Evolutionary conservation across 495 filamentous ascomycete species (phyloP), one percentile per base, ranked within the genome.

Genomic region (Viridothelium virens): DNA sequence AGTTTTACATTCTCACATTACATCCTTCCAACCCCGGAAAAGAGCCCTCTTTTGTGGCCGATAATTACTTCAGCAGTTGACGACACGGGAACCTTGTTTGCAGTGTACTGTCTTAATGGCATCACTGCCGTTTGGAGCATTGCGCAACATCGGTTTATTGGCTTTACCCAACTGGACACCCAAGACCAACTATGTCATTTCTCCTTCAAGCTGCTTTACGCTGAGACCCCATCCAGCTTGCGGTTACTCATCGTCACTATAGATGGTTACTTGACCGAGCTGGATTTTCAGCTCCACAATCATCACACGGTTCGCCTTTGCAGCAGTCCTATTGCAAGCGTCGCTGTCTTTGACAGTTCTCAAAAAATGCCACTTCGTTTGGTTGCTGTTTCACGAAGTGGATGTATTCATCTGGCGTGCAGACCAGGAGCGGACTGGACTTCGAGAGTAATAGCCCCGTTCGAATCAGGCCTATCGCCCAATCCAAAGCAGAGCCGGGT

Each of bases 91-190:
- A 80, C 81, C 63, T 87, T 83, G 81, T 75, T 89, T 16, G 87
- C 86, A 1, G 73, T 89, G n/a, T 80, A 87, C 12, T 83, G 87
- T 25, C 76, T 78, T 18, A 74, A 78, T 48, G 81, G 82, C 41
- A 75, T 72, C 38, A 79, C 89, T 36, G 76, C 81, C 25, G 61
- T 90, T 18, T 91, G 85, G 85, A 79, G 83, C 61, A 71, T 89
- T 9, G 74, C 76, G 3, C 74, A 83, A 39, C 72, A 77, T 65
- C 73, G 77, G 38, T 86, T 85, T 78, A 77, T 78, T 12, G 53
- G 53, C 6, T 59, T 59, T 36, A 34, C 18, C 7, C 53, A 36
- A 71, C 75, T 64, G 71, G 79, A 84, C 11, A 66, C 86, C 16
- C 78, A 77, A 59, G 80, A 80, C 34, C 80, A 83, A 64, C 85